phyloP scores from a whole-genome alignment of 164 flowering plant species.

The Annona cherimola region DNA sequence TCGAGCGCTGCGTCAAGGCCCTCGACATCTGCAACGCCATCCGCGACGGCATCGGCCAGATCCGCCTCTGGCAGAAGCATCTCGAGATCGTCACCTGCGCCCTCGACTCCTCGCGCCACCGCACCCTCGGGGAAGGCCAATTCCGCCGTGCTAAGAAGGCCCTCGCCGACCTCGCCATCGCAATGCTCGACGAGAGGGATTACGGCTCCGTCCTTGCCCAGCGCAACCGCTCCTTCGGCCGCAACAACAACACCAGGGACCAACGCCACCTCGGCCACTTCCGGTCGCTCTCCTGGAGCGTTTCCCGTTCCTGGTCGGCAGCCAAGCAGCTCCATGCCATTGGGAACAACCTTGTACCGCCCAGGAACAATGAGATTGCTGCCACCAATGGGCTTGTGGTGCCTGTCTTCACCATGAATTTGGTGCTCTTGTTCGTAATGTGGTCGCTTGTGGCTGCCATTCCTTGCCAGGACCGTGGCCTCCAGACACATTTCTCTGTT shows the following conservation, averaged over 20 bases:
- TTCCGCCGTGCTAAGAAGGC: conserved; percentile 85
- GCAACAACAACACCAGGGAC: conserved; percentile 29
- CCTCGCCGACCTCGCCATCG: conserved; percentile 60
- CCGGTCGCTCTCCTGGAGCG: conserved; percentile 89
- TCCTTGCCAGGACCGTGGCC: conserved; percentile 94
- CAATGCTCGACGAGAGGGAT: conserved; percentile 84
- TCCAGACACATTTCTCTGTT: conserved; percentile 59
- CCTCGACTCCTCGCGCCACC: conserved; percentile 32
- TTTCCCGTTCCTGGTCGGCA: conserved; percentile 68
- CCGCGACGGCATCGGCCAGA: conserved; percentile 79
- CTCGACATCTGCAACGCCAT: conserved; percentile 88
- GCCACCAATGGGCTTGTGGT: conserved; percentile 60
- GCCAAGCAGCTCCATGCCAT: conserved; percentile 87
- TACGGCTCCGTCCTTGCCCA: conserved; percentile 35
- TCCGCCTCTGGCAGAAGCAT: conserved; percentile 75
- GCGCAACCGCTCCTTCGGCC: conserved; percentile 76
- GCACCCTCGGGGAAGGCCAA: conserved; percentile 70
- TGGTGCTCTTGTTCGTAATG: conserved; percentile 63
- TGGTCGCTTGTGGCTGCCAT: conserved; percentile 95
- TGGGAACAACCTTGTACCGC: conserved; percentile 53
- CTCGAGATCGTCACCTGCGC: conserved; percentile 73
- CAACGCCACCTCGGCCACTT: conserved; percentile 41
- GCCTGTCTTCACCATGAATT: conserved; percentile 68
- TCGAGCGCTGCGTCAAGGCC: conserved; percentile 76
- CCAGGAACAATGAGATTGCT: conserved; percentile 48